Conservation (phyloP, 2,329 filamentous ascomycete species). For the Aspergillus glaucus region DNA sequence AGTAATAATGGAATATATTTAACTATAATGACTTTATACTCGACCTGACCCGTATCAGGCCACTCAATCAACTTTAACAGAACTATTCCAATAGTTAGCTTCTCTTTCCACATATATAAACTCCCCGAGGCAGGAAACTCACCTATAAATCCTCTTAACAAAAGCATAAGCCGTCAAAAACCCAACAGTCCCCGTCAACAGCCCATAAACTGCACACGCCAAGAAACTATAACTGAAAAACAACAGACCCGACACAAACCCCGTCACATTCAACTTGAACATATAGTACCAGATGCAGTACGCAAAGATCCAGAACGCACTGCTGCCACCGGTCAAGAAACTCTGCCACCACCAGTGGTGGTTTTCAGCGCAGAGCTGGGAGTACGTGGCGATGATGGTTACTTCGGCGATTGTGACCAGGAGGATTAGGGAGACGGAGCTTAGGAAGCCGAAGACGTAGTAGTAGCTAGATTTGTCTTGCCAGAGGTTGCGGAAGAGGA, state of each 20-base stretch:
- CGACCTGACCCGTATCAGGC: slow-evolving; percentile 4
- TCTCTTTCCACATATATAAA: not conserved
- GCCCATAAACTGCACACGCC: slow-evolving; percentile 72
- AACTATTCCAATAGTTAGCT: slow-evolving; percentile 15
- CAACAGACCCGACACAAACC: slow-evolving; percentile 69
- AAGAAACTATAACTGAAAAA: slow-evolving; percentile 84
- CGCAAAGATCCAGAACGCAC: slow-evolving; percentile 71
- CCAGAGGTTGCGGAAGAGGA: slow-evolving; percentile 82
- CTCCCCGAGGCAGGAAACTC: slow-evolving; percentile 24
- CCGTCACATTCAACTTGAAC: slow-evolving; percentile 71
- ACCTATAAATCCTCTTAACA: slow-evolving; percentile 76
- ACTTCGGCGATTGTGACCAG: slow-evolving; percentile 75
- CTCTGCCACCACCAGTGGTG: slow-evolving; percentile 92
- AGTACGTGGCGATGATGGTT: slow-evolving; percentile 75
- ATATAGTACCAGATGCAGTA: slow-evolving; percentile 83
- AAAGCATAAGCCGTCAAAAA: slow-evolving; percentile 81
- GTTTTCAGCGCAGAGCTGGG: slow-evolving; percentile 77
- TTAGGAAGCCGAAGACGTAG: slow-evolving; percentile 82
- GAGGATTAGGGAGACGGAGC: slow-evolving; percentile 65
- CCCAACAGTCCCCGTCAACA: slow-evolving; percentile 76
- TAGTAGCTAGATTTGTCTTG: slow-evolving; percentile 89
- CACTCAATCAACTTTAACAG: slow-evolving; percentile 29
- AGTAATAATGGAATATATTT: too few species aligned
- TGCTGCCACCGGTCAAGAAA: slow-evolving; percentile 71
- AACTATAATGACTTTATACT: too few species aligned